phyloP scores from a whole-genome alignment of 805 yeast species.

The Kuraishia molischiana region DNA sequence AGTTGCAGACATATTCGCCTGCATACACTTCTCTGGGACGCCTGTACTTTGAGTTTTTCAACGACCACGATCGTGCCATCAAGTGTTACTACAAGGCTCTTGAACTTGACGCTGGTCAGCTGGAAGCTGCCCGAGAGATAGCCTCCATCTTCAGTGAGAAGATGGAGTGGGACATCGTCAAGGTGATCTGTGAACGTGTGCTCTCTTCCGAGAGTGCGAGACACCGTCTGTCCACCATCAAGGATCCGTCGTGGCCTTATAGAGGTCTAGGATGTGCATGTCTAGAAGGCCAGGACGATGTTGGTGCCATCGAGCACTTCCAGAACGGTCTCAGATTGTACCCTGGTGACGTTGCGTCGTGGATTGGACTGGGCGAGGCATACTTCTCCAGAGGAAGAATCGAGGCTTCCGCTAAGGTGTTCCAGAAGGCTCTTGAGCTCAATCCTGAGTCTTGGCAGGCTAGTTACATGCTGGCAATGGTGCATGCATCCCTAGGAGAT shows the following conservation, averaged over 20 bases:
- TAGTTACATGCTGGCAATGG: conserved; percentile 56
- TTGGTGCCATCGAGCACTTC: conserved; percentile 78
- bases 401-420: conserved; percentile 81
- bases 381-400: conserved; percentile 76
- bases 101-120: conserved; percentile 72
- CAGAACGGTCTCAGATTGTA: conserved; percentile 74
- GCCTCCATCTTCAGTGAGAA: conserved; percentile 58
- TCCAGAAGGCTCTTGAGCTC: conserved; percentile 49
- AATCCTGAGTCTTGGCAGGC: conserved; percentile 52
- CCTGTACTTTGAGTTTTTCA: conserved; percentile 48
- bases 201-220: conserved; percentile 54
- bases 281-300: conserved; percentile 61
- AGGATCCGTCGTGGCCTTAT: conserved; percentile 69
- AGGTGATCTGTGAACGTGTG: conserved; percentile 57
- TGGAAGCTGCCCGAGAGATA: conserved; percentile 62
- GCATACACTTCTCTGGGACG: conserved; percentile 76
- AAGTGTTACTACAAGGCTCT: conserved; percentile 87
- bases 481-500: conserved; percentile 54
- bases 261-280: conserved; percentile 75
- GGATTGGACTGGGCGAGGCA: conserved; percentile 98
- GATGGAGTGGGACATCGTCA: conserved; percentile 80
- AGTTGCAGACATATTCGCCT: conserved; percentile 58
- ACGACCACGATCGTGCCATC: conserved; percentile 60
- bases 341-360: conserved; percentile 62
- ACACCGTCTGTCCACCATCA: conserved; percentile 29